Base-by-base conservation (phyloP, 1,284 basidiomycete genomes). In the Exsudoporus floridanus region DNA sequence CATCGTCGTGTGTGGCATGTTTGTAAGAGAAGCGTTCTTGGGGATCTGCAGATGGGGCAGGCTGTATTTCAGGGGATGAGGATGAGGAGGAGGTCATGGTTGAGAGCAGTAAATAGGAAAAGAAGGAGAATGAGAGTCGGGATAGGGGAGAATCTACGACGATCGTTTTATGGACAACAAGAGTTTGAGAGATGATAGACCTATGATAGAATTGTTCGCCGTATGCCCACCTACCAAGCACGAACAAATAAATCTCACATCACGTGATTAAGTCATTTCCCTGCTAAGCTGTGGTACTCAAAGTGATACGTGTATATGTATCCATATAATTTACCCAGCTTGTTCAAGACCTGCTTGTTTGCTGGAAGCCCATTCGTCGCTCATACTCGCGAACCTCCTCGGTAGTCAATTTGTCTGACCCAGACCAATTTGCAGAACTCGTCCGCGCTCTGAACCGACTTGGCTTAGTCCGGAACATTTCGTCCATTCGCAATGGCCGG, bases 391-490 rank as follows among this genome's bases (percentile, higher is more conserved):
- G 75, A 72, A 94, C 85, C 71, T 98, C 94, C 57, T 88, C 82
- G 34, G 77, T 71, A 7, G 92, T 94, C 58, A 98, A 74, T 33
- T 84, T 79, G 73, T 98, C 94, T 14, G 86, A 75, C 16, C 91
- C 92, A 16, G 83, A 82, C 94, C 94, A 98, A 69, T 96, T 96
- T 38, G 94, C 95, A 18, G 92, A 94, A 63, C 90, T 94, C 7
- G 92, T 92, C 49, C 94, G 79, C 13, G 90, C 87, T 54, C 93
- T 80, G 76, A 97, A 96, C 44, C 88, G 80, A 54, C 84, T 88
- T 49, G 86, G 85, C 58, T 83, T 71, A 27, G 79, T 82, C 60
- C 82, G 81, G 74, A 92, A 92, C 53, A 92, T 77, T 62, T 91
- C 90, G 61, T 92, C 89, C 92, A 97, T 96, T 59, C 77, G 80